Evolutionary conservation across 2,329 filamentous ascomycete species (phyloP).

Genomic region (Cadophora gregata): DNA sequence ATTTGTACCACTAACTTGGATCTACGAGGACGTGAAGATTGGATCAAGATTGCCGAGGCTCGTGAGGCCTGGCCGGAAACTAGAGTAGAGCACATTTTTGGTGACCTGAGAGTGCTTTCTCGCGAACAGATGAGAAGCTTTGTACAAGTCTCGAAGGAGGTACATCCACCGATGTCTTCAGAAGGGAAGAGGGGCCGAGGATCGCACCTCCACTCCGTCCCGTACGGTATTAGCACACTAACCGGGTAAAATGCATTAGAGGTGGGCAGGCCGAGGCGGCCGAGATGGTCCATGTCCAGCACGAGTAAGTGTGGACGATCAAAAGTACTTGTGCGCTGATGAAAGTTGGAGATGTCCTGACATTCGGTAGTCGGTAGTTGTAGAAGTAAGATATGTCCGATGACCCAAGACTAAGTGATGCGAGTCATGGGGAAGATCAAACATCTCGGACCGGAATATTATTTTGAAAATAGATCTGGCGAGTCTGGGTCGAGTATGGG

Average conservation of each 20-base stretch:
- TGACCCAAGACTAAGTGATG: not conserved
- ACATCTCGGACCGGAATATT: not conserved
- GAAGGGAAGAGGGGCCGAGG: not conserved
- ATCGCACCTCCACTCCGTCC: not conserved
- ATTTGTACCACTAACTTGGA: too few relatives aligned
- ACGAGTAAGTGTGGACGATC: not conserved
- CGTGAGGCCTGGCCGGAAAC: too few relatives aligned
- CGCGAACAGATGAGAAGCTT: not conserved
- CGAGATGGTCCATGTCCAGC: conserved; percentile 2
- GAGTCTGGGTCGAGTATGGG: not conserved
- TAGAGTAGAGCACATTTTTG: too few relatives aligned
- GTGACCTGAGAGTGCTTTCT: not conserved
- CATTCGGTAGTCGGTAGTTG: not conserved
- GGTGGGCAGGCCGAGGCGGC: not conserved
- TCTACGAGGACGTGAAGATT: too few relatives aligned
- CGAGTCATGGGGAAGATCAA: not conserved
- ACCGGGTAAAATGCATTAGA: conserved; percentile 1
- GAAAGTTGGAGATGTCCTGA: not conserved
- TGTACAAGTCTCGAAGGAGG: not conserved
- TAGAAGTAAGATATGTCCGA: not conserved
- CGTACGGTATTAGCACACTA: not conserved
- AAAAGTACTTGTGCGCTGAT: not conserved
- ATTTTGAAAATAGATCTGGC: not conserved
- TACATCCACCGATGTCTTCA: not conserved
- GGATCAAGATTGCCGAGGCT: too few relatives aligned